Evolutionary conservation across 768 basidiomycete genomes (phyloP).

Genomic region (Leccinum incarnatum): DNA sequence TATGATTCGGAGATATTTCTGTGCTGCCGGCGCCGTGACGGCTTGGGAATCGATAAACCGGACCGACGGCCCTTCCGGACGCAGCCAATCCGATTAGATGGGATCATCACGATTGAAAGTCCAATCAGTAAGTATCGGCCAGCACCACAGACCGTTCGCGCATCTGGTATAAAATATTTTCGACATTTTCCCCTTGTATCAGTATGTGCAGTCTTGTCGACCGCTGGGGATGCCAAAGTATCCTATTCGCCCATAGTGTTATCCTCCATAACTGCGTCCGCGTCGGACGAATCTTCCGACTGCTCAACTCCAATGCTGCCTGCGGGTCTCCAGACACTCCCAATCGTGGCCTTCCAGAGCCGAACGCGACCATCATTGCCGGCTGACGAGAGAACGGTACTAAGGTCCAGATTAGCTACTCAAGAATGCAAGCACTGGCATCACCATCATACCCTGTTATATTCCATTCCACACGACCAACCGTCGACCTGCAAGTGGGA

Average conservation of each 20-base stretch:
- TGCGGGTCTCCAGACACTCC: constrained; percentile 81
- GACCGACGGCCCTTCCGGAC: constrained; percentile 3
- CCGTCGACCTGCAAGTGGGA: constrained; percentile 49
- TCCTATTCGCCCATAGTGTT: constrained; percentile 33
- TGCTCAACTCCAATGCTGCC: constrained; percentile 83
- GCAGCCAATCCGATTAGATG: too few species aligned
- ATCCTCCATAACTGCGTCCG: constrained; percentile 47
- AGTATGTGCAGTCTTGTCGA: not conserved
- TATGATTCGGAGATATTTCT: not conserved
- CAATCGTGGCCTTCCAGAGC: constrained; percentile 82
- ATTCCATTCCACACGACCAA: constrained; percentile 93
- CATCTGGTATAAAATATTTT: not conserved
- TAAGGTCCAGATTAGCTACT: constrained; percentile 27
- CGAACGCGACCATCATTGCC: constrained; percentile 83
- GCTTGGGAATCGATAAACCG: not conserved
- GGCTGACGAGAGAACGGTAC: constrained; percentile 78
- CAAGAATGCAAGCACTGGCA: not conserved
- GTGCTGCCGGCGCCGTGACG: not conserved
- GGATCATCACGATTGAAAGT: not conserved
- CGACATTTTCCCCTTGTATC: not conserved
- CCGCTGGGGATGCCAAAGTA: not conserved
- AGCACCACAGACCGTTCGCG: not conserved
- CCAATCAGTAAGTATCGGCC: not conserved
- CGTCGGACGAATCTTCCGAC: constrained; percentile 47
- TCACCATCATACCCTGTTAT: constrained; percentile 62